Evolutionary conservation across 306 rosid species (phyloP).

Genomic region (Trifolium repens): DNA sequence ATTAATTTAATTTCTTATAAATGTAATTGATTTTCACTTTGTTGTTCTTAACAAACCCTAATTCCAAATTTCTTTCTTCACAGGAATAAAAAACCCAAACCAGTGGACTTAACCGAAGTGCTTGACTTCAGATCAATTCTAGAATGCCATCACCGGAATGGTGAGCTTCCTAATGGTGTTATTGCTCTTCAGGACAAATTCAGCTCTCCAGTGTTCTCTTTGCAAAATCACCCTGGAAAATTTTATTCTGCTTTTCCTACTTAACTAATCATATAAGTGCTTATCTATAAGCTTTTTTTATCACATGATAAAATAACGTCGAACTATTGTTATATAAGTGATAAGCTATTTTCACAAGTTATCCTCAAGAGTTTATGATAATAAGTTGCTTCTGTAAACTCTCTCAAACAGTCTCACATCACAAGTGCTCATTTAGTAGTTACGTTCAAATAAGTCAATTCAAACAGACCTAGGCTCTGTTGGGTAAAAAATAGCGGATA

Average conservation of each 20-base stretch:
- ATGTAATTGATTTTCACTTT: background rate
- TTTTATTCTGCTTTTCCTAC: background rate
- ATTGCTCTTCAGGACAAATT: constrained; percentile 42
- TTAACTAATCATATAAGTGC: background rate
- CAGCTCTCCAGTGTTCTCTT: constrained; percentile 60
- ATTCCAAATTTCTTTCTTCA: constrained; percentile 4
- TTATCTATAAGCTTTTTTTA: too few species aligned
- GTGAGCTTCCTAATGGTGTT: constrained; percentile 61
- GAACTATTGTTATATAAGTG: background rate
- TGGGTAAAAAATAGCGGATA: too few species aligned
- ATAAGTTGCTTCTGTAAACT: too few species aligned
- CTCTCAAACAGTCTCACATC: too few species aligned
- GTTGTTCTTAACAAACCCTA: background rate
- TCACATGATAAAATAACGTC: too few species aligned
- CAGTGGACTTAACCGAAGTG: constrained; percentile 81
- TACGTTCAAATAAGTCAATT: too few species aligned
- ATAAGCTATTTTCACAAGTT: background rate
- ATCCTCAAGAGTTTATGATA: too few species aligned
- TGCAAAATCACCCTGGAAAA: constrained; percentile 81
- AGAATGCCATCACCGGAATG: constrained; percentile 51
- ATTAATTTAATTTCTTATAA: background rate
- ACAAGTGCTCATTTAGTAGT: too few species aligned
- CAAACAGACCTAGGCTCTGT: too few species aligned
- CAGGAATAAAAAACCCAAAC: constrained; percentile 76
- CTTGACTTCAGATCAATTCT: constrained; percentile 73